These are phyloP conservation scores for Emmonsiellopsis sp. DNA, from an alignment of 2,329 filamentous ascomycete species.

Conservation along the genomic window DNA sequence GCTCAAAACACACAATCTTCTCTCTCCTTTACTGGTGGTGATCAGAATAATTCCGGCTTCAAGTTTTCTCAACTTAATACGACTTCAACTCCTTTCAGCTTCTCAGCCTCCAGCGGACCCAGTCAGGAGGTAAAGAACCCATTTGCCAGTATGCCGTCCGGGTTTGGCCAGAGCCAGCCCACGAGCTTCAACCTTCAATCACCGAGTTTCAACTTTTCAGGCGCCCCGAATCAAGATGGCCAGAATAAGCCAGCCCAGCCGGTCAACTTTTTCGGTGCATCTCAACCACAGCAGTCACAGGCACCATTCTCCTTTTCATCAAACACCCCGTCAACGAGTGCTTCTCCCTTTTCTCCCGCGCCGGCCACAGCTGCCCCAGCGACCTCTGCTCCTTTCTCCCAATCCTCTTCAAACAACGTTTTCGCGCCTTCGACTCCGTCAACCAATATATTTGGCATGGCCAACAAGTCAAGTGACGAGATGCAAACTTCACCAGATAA, in stretches of 20 bases:
- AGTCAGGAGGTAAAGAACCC: constrained; percentile 22
- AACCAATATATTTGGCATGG: constrained; percentile 10
- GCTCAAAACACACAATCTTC: constrained; percentile 17
- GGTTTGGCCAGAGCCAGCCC: constrained; percentile 13
- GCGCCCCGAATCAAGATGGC: constrained; percentile 12
- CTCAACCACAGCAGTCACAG: constrained; percentile 2
- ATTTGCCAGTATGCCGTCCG: constrained; percentile 22
- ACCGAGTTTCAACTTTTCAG: constrained; percentile 21
- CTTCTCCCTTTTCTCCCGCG: constrained; percentile 4
- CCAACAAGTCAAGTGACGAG: constrained; percentile 14
- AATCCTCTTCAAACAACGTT: constrained; percentile 14
- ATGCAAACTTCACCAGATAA: constrained; percentile 27
- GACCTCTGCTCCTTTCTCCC: constrained; percentile 18
- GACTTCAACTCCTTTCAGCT: constrained; percentile 24
- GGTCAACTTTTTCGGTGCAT: constrained; percentile 7
- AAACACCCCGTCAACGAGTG: not conserved
- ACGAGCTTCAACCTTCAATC: constrained; percentile 22
- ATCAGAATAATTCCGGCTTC: constrained; percentile 13
- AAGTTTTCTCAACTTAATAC: constrained; percentile 10
- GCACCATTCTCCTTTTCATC: constrained; percentile 3
- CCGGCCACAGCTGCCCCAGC: constrained; percentile 11
- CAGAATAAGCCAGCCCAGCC: constrained; percentile 1
- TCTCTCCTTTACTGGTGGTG: constrained; percentile 22
- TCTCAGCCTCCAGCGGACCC: constrained; percentile 17
- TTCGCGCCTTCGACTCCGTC: constrained; percentile 5